Conservation (phyloP, 345 rosid species). For the Heritiera littoralis region DNA sequence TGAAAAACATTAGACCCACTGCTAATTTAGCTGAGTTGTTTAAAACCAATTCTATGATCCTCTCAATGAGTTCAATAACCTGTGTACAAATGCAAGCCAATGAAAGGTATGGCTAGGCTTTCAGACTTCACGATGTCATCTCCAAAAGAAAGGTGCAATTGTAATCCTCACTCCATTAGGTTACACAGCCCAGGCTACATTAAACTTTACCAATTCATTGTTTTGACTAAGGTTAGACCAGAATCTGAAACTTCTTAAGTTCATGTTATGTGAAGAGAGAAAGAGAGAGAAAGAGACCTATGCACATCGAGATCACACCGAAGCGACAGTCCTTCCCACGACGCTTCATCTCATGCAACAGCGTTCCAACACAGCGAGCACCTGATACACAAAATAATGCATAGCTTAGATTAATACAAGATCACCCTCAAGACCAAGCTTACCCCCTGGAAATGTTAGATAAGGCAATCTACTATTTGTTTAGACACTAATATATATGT, state of each 20-base stretch:
- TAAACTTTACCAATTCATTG: background rate
- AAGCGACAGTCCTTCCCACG: slow-evolving; percentile 83
- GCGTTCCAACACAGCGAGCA: slow-evolving; percentile 86
- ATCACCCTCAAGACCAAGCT: slow-evolving; percentile 12
- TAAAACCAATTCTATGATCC: background rate
- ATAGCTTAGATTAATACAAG: slow-evolving; percentile 11
- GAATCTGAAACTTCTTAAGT: background rate
- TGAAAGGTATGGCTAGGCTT: background rate
- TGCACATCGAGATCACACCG: slow-evolving; percentile 97
- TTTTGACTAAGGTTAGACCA: background rate
- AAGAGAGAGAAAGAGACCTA: slow-evolving; percentile 47
- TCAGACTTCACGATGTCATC: background rate
- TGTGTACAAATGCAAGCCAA: background rate
- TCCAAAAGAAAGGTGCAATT: background rate
- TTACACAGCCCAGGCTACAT: background rate
- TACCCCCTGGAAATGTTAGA: background rate
- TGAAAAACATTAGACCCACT: background rate
- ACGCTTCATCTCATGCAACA: slow-evolving; percentile 88
- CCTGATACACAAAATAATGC: slow-evolving; percentile 44
- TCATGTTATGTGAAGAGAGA: background rate
- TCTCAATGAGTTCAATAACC: background rate
- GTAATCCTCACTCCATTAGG: background rate
- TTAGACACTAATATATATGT: background rate
- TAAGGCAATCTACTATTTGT: background rate
- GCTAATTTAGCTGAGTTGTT: background rate